These are phyloP conservation scores for Eucalyptus virginea DNA, from an alignment of 345 rosid species.

Conservation along the genomic window DNA sequence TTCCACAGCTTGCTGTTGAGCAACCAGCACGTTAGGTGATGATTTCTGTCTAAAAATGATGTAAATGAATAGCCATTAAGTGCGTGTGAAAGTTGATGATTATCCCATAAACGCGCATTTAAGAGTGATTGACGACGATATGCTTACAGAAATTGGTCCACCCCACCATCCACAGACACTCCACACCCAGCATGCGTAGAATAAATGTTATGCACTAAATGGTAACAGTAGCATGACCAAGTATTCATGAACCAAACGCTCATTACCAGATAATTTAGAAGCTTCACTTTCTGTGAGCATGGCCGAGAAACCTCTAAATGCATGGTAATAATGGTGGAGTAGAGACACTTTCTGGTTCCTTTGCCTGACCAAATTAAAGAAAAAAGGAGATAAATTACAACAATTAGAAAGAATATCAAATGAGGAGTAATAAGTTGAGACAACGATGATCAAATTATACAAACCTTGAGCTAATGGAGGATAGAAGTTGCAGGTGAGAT, in stretches of 20 bases:
- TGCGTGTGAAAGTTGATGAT: background rate
- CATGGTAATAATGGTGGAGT: conserved; percentile 46
- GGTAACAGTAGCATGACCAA: background rate
- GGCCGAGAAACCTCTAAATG: conserved; percentile 74
- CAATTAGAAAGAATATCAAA: background rate
- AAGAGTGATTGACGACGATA: background rate
- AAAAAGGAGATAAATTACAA: background rate
- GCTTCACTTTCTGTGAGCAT: conserved; percentile 66
- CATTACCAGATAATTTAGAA: conserved; percentile 40
- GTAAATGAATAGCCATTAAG: background rate
- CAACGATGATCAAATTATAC: background rate
- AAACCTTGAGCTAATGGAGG: conserved; percentile 40
- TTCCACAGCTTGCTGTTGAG: background rate
- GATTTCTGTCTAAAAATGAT: background rate
- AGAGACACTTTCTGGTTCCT: conserved; percentile 20
- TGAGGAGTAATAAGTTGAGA: background rate
- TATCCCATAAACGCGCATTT: background rate
- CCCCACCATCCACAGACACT: background rate
- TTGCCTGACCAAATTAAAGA: conserved; percentile 8
- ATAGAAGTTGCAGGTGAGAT: conserved; percentile 30
- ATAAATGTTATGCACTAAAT: background rate
- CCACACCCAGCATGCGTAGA: background rate
- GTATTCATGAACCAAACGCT: background rate
- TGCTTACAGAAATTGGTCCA: background rate
- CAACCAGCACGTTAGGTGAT: background rate